Base-by-base conservation (phyloP, 108 stramenopile genomes). In the Aurantiochytrium sp. region DNA sequence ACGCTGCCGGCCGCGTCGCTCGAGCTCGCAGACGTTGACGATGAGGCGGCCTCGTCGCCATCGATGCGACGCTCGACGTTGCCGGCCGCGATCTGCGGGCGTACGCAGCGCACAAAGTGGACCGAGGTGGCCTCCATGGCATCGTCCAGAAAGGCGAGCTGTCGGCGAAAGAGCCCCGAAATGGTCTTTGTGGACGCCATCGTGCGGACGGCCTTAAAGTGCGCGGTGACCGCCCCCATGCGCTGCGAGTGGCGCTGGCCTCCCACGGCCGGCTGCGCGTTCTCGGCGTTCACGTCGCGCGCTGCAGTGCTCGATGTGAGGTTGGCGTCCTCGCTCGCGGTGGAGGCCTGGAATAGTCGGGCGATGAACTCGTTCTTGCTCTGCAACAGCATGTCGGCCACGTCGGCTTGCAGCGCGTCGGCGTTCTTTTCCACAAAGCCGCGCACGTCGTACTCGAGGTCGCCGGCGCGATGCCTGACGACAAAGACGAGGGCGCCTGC, bases 171-270 rank as follows among this genome's bases (percentile, higher is more conserved):
- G 42, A 81, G 73, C 42, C 12, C 3, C n/a, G 73, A 22, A 12
- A 81, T 81, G 6, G 4, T 81, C 32, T 81, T 81, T 6, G 73
- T 81, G 73, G 73, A 81, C 6, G 73, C 39, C 73, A 81, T 81
- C n/a, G 73, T 48, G n/a, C 73, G 73, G 21, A 12, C 24, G 6
- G 73, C 73, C 24, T 81, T 81, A 81, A 81, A 81, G 39, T 48
- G 12, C 24, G 15, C 73, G 21, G 3, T 48, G 19, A 22, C 45
- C 19, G 32, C 27, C 2, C 19, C 73, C 73, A 48, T 48, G 2
- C 45, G 39, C 6, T 0, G 42, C 1, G 73, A 81, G 32, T 81
- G 73, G 6, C 39, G 12, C 39, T 48, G 73, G 15, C 73, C 73
- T n/a, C 73, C 73, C 19, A 81, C 73, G 24, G 42, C n/a, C 8